Percentiles rank a stretch among this genome's conserved stretches.
These are phyloP conservation scores for Actinomortierella ambigua DNA, from an alignment of 371 early-diverging fungal species.

Conservation along the genomic window DNA sequence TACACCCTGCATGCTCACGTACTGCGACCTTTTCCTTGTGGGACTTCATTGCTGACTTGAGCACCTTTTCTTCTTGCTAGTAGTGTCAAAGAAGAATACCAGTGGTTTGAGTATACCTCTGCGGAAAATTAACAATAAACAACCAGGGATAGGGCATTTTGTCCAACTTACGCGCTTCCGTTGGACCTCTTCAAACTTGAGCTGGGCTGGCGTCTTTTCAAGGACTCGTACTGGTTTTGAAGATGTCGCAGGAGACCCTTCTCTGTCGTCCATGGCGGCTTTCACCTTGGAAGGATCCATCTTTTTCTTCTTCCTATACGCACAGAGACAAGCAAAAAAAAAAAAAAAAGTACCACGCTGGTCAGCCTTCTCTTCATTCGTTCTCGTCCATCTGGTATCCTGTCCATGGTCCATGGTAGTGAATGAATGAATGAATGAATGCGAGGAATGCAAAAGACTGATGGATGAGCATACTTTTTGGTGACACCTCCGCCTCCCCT, in stretches of 20 bases:
- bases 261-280: conserved; percentile 49
- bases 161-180: conserved; percentile 57
- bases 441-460: not conserved
- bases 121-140: not conserved
- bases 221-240: conserved; percentile 42
- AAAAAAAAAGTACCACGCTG: not conserved
- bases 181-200: conserved; percentile 65
- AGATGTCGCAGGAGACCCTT: conserved; percentile 25
- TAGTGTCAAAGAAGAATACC: not conserved
- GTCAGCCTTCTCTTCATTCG: not conserved
- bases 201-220: conserved; percentile 67
- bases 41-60: conserved; percentile 62
- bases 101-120: not conserved
- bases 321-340: not conserved
- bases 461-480: conserved; percentile 52
- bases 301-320: conserved; percentile 53
- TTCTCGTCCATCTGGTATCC: too few relatives aligned
- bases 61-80: conserved; percentile 67
- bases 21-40: conserved; percentile 67
- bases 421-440: too few relatives aligned
- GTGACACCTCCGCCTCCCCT: conserved; percentile 58
- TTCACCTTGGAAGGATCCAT: conserved; percentile 55
- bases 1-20: conserved; percentile 9
- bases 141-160: not conserved
- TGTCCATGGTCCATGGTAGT: too few relatives aligned